These are phyloP conservation scores for Xanthoceras sorbifolium DNA, from an alignment of 345 rosid genomes.

Conservation along the genomic window DNA sequence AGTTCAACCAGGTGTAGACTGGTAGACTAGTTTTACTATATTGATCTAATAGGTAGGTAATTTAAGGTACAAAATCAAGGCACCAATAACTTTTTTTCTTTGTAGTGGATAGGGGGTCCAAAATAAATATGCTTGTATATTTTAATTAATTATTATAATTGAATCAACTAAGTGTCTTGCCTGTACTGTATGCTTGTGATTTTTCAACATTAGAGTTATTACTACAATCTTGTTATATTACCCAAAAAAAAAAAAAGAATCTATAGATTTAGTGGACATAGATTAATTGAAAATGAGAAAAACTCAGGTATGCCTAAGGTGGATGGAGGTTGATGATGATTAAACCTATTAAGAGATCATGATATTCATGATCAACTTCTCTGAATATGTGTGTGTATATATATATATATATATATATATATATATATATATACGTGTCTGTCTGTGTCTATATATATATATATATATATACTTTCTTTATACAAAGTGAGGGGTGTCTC, in stretches of 20 bases:
- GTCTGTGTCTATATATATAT: too few species aligned
- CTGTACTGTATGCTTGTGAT: constrained; percentile 12
- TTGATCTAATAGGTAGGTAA: background rate
- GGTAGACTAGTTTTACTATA: background rate
- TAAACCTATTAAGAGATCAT: background rate
- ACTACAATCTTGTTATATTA: background rate
- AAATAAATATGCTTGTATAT: background rate
- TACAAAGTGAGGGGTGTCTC: constrained; percentile 8
- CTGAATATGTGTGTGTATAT: background rate
- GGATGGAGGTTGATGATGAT: background rate
- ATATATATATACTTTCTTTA: background rate
- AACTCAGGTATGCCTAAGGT: background rate
- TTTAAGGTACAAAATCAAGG: background rate
- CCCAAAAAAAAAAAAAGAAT: background rate
- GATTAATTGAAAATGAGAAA: background rate
- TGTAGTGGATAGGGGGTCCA: constrained; percentile 14
- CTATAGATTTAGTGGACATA: constrained; percentile 13
- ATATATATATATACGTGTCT: too few species aligned
- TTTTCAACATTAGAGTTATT: background rate
- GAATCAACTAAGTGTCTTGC: constrained; percentile 4
- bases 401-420: too few species aligned
- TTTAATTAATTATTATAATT: background rate
- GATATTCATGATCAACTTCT: background rate
- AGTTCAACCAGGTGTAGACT: background rate
- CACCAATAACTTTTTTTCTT: background rate